Evolutionary conservation across 345 rosid genomes (phyloP).

Genomic region (Pseudoturritis turrita): DNA sequence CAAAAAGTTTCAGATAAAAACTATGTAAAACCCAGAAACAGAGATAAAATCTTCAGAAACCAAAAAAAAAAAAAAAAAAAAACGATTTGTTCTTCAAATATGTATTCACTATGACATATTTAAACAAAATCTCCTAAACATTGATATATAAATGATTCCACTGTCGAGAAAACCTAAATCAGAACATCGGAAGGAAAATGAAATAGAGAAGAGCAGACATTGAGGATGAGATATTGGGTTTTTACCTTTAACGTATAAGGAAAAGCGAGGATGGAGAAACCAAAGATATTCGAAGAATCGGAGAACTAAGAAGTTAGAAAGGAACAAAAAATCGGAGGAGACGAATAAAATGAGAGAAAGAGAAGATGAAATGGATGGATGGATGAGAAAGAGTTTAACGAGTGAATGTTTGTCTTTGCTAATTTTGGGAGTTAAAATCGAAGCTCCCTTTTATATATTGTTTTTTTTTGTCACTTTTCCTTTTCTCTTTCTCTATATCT

Average conservation of each 20-base stretch:
- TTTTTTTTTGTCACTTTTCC: neutral
- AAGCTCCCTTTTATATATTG: constrained; percentile 19
- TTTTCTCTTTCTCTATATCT: neutral
- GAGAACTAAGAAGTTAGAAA: neutral
- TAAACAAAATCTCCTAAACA: neutral
- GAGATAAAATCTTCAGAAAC: neutral
- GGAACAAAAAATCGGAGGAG: neutral
- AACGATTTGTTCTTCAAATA: neutral
- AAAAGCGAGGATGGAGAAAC: neutral
- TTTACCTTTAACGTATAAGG: constrained; percentile 7
- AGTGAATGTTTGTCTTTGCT: constrained; percentile 22
- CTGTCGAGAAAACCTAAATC: neutral
- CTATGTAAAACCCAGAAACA: constrained; percentile 9
- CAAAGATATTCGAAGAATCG: neutral
- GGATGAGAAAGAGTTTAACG: constrained; percentile 36
- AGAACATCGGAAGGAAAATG: neutral
- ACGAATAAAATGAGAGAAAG: constrained; percentile 3
- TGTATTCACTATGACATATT: neutral
- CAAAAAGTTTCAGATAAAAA: constrained; percentile 6
- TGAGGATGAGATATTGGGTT: neutral
- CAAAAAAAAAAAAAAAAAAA: neutral
- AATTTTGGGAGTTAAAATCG: constrained; percentile 20
- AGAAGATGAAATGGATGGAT: constrained; percentile 30
- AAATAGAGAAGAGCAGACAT: neutral
- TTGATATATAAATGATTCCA: neutral